Evolutionary conservation across 1,139 yeast species (phyloP).

Genomic region (Hemisphaericaspora lyxosophila): DNA sequence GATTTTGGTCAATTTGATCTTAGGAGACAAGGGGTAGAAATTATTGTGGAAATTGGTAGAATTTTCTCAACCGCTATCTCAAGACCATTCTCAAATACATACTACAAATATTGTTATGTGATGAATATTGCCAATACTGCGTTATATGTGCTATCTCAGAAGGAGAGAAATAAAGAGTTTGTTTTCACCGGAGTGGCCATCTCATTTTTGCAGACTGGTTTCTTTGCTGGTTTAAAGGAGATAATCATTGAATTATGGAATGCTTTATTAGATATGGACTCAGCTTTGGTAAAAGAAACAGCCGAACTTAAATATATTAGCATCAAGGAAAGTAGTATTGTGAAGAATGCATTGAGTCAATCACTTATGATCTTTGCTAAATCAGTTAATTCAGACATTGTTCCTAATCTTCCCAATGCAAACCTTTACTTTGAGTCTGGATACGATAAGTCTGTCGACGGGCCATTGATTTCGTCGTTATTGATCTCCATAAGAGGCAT

Average conservation of each 20-base stretch:
- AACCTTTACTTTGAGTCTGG: slow-evolving; percentile 28
- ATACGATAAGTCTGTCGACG: slow-evolving; percentile 21
- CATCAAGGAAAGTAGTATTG: slow-evolving; percentile 35
- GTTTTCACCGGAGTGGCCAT: slow-evolving; percentile 48
- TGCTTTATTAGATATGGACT: slow-evolving; percentile 18
- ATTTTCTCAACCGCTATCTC: slow-evolving; percentile 27
- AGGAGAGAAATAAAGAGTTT: slow-evolving; percentile 32
- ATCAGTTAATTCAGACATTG: slow-evolving; percentile 28
- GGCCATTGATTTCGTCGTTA: slow-evolving; percentile 28
- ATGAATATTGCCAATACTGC: slow-evolving; percentile 32
- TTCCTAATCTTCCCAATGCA: slow-evolving; percentile 25
- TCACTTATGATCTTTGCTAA: slow-evolving; percentile 42
- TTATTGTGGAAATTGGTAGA: slow-evolving; percentile 38
- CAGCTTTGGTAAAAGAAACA: slow-evolving; percentile 24
- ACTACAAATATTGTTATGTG: slow-evolving; percentile 24
- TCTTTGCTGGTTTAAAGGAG: slow-evolving; percentile 29
- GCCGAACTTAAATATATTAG: slow-evolving; percentile 38
- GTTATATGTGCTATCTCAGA: slow-evolving; percentile 25
- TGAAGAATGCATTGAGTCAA: slow-evolving; percentile 41
- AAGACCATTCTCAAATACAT: slow-evolving; percentile 21
- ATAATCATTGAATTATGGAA: slow-evolving; percentile 25
- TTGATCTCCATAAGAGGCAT: slow-evolving; percentile 41
- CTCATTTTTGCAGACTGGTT: slow-evolving; percentile 48
- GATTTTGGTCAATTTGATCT: slow-evolving; percentile 33
- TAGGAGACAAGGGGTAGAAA: slow-evolving; percentile 41